Evolutionary conservation across 306 rosid species (phyloP), one percentile per base, ranked within the genome.

Genomic region (Argentina anserina): DNA sequence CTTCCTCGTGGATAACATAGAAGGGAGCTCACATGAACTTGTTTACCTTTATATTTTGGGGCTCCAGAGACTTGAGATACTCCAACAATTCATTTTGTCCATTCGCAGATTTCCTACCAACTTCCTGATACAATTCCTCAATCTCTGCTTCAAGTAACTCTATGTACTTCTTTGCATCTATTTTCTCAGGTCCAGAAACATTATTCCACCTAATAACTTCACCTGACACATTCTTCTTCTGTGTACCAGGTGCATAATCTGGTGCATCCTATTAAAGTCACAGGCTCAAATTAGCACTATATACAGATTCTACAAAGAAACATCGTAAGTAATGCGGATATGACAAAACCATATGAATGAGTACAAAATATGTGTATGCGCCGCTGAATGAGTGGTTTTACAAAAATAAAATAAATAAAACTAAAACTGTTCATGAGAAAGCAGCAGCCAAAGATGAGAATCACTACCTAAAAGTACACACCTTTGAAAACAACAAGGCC

Each of bases 181-280:
- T 84, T 81, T 49, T 90, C 81, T 94, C 99, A 4, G 85, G 77
- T 15, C 99, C 97, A 65, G 97, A 94, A 76, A 91, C 81, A 65
- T 84, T 90, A 80, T 91, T 90, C 99, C 99, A 94, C 82, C 96
- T 84, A 84, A 94, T 87, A 75, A 94, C 97, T 74, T 94, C 99
- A 75, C 99, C 99, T 0, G 92, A 84, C 70, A 94, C 96, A 74
- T 91, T 87, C 84, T 90, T 94, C 83, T 94, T 94, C 81, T 91
- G 99, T 52, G 97, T 91, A 46, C 99, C 99, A 56, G 96, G 86
- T 6, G 97, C 97, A 83, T 84, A 94, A 74, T 90, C 96, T 69
- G 87, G 89, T 76, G 50, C 78, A 84, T 91, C 97, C 99, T 94
- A 91, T 79, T 85, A 46, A 43, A 67, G 45, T 77, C 75, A 70